These are phyloP conservation scores for Cytospora paraplurivora DNA, from an alignment of 2,329 filamentous ascomycete species.

Conservation along the genomic window DNA sequence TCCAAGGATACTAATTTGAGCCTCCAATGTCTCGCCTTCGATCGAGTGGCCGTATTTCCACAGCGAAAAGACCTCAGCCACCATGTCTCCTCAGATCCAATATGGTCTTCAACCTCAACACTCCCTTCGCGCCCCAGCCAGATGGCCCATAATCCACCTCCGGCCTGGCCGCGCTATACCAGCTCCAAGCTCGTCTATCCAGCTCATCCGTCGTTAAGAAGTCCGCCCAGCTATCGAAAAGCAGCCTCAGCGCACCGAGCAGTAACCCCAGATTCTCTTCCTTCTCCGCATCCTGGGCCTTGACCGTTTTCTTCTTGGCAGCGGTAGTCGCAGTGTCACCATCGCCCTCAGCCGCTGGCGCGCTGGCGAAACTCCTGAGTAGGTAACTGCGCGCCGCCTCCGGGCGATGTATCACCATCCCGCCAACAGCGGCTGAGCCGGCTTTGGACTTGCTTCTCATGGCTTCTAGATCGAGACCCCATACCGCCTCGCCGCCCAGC, in stretches of 20 bases:
- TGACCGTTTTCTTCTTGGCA: constrained; percentile 55
- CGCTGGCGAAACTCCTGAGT: constrained; percentile 59
- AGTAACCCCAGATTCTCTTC: constrained; percentile 70
- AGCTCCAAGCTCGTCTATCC: constrained; percentile 75
- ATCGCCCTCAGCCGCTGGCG: constrained; percentile 34
- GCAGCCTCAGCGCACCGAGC: constrained; percentile 68
- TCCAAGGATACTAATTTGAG: background rate
- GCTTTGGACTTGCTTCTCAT: constrained; percentile 45
- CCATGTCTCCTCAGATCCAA: constrained; percentile 56
- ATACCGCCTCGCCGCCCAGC: constrained; percentile 57
- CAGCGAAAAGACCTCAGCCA: background rate
- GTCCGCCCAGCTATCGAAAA: constrained; percentile 75
- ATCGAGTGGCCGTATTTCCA: background rate
- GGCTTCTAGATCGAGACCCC: constrained; percentile 61
- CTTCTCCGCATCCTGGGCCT: constrained; percentile 60
- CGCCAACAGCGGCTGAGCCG: constrained; percentile 42
- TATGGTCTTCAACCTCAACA: constrained; percentile 67
- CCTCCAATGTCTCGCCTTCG: background rate
- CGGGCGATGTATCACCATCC: constrained; percentile 74
- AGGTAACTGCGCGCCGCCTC: constrained; percentile 66
- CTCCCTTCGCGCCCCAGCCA: constrained; percentile 83
- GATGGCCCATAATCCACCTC: constrained; percentile 72
- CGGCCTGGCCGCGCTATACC: constrained; percentile 78
- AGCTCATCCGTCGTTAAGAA: constrained; percentile 66
- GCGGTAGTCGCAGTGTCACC: constrained; percentile 31